These are phyloP conservation scores for Hygrophorus russula DNA, from an alignment of 768 basidiomycete species.

Conservation along the genomic window DNA sequence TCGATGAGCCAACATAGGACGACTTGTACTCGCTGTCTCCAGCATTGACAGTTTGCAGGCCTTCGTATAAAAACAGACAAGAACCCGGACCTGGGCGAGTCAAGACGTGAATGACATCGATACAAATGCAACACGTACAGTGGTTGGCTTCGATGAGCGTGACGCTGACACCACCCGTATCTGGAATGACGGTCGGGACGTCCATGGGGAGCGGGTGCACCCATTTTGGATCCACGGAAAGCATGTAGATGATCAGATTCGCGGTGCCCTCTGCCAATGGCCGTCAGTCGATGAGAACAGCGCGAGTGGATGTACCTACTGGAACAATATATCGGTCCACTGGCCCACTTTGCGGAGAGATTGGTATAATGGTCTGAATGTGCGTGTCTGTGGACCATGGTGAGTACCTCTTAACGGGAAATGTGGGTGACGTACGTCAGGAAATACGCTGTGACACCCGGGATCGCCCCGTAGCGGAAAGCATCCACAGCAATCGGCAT, in stretches of 20 bases:
- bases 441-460: constrained; percentile 83
- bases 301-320: not conserved
- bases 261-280: constrained; percentile 55
- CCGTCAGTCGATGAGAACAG: not conserved
- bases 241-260: constrained; percentile 85
- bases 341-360: constrained; percentile 77
- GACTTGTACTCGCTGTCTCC: constrained; percentile 76
- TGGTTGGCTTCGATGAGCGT: constrained; percentile 98
- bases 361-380: constrained; percentile 98
- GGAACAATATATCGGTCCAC: constrained; percentile 94
- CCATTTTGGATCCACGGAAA: constrained; percentile 83
- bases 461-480: constrained; percentile 88
- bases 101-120: not conserved
- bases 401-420: not conserved
- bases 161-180: constrained; percentile 77
- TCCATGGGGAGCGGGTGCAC: constrained; percentile 82
- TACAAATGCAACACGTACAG: constrained; percentile 30
- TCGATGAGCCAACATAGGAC: constrained; percentile 54
- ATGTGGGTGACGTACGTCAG: constrained; percentile 47
- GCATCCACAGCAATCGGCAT: constrained; percentile 99
- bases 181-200: constrained; percentile 57
- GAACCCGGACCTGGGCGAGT: constrained; percentile 55
- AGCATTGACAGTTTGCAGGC: constrained; percentile 78
- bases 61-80: constrained; percentile 89
- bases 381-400: constrained; percentile 54